Percentiles rank a stretch among this genome's conserved stretches.
Evolutionary conservation across 306 rosid species (phyloP).

Genomic region (Dryas octopetala): DNA sequence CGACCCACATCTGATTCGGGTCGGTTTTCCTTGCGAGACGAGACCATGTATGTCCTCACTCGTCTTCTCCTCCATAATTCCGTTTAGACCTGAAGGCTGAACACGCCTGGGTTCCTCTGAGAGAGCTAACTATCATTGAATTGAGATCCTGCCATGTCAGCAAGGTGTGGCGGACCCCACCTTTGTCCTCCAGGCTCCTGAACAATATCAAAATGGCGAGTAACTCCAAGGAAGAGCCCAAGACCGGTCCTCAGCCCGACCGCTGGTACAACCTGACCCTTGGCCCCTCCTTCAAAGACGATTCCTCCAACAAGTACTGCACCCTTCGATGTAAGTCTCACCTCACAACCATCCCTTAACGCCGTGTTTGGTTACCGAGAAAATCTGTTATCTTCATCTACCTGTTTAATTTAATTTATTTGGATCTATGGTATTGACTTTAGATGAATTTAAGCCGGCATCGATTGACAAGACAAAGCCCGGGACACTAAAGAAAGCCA

Average conservation of each 20-base stretch:
- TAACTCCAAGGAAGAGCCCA: conserved; percentile 84
- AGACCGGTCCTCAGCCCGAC: conserved; percentile 70
- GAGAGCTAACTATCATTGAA: background rate
- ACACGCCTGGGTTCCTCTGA: background rate
- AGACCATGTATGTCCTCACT: no score
- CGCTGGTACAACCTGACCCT: conserved; percentile 80
- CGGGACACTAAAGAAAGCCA: conserved; percentile 71
- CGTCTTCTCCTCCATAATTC: no score
- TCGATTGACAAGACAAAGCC: conserved; percentile 79
- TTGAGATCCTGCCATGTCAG: conserved; percentile 28
- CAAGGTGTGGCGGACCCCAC: background rate
- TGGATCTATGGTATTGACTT: conserved; percentile 5
- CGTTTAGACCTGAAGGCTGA: no score
- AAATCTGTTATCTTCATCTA: conserved; percentile 2
- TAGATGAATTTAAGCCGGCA: conserved; percentile 92
- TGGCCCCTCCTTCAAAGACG: conserved; percentile 82
- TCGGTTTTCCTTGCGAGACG: no score
- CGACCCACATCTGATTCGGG: no score
- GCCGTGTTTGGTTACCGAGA: conserved; percentile 18
- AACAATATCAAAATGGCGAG: conserved; percentile 47
- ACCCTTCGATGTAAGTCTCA: conserved; percentile 77
- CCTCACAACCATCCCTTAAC: background rate
- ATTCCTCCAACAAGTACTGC: conserved; percentile 77
- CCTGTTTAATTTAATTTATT: background rate
- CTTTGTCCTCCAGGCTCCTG: conserved; percentile 12